Evolutionary conservation across 2,329 filamentous ascomycete species (phyloP).

Genomic region (Xylariomycetidae sp.): DNA sequence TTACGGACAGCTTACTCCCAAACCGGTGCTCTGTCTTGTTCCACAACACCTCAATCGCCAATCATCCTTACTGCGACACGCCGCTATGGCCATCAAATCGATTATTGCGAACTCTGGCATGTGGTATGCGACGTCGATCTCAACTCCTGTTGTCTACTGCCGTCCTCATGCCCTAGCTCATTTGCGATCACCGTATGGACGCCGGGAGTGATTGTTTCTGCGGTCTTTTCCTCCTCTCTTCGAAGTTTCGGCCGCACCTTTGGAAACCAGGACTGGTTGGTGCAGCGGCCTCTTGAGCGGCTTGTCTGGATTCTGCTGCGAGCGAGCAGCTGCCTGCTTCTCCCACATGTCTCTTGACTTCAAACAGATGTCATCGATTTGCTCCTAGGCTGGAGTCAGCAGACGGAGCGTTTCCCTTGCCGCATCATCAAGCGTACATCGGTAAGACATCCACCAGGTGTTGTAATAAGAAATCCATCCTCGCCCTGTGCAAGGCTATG

Average conservation of each 20-base stretch:
- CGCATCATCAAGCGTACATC: conserved; percentile 49
- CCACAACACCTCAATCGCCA: too few species aligned
- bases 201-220: conserved; percentile 22
- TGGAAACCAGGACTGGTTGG: conserved; percentile 46
- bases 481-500: conserved; percentile 41
- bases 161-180: conserved; percentile 20
- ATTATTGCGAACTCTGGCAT: too few species aligned
- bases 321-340: conserved; percentile 45
- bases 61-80: too few species aligned
- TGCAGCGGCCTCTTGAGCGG: conserved; percentile 51
- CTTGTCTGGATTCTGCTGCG: conserved; percentile 40
- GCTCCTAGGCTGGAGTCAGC: conserved; percentile 41
- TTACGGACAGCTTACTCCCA: too few species aligned
- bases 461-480: conserved; percentile 55
- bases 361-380: conserved; percentile 56
- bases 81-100: too few species aligned
- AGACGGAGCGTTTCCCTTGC: too few species aligned
- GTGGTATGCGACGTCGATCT: too few species aligned
- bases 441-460: conserved; percentile 50
- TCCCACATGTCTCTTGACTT: conserved; percentile 56
- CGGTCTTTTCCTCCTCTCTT: conserved; percentile 30
- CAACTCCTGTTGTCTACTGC: too few species aligned
- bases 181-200: conserved; percentile 26
- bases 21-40: too few species aligned
- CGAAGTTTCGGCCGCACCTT: conserved; percentile 29